Base-by-base conservation (phyloP, 805 yeast genomes). In the Cyberlindnera xylosilytica region DNA sequence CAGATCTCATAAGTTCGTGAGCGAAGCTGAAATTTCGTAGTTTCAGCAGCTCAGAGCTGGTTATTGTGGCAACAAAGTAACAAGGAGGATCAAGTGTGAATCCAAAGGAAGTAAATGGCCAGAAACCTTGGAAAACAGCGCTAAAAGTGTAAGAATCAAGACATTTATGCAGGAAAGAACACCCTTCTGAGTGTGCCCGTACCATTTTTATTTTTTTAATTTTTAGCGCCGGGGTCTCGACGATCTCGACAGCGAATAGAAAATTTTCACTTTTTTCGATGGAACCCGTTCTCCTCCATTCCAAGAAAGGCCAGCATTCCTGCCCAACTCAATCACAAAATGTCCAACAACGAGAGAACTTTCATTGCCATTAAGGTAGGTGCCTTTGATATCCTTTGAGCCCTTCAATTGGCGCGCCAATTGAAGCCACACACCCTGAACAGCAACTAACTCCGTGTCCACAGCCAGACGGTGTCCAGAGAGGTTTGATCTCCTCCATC, bases 381-480 rank as follows among this genome's bases (percentile, higher is more conserved):
- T 41, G 11, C 11, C 3, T 19, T 23, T 6, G 19, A 27, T 15
- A 3, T 12, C 6, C 18, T 22, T 22, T 10, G 10, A 22, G 15
- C 33, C 24, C 8, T 30, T 4, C 28, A 26, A 26, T 29, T 33
- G 20, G 28, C 13, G 6, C 11, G 13, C 23, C 29, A 26, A 26
- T 26, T 26, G 29, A 13, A 22, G 10, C 24, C 24, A 8, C 24
- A 22, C 10, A 7, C 24, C 24, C 24, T 10, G 24, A 7, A 27
- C 30, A 27, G 15, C 8, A 17, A 20, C 37, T 26, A 32, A 41
- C 35, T 4, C 36, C 36, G 13, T 15, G 18, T 27, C 24, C 23
- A 36, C 42, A 70, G 82, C 99, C 99, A 74, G 99, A 93, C 74
- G 99, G 98, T 75, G 98, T 93, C 79, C 98, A 93, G 80, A 88